Evolutionary conservation across 768 basidiomycete genomes (phyloP).

Genomic region (Lactarius evosmus): DNA sequence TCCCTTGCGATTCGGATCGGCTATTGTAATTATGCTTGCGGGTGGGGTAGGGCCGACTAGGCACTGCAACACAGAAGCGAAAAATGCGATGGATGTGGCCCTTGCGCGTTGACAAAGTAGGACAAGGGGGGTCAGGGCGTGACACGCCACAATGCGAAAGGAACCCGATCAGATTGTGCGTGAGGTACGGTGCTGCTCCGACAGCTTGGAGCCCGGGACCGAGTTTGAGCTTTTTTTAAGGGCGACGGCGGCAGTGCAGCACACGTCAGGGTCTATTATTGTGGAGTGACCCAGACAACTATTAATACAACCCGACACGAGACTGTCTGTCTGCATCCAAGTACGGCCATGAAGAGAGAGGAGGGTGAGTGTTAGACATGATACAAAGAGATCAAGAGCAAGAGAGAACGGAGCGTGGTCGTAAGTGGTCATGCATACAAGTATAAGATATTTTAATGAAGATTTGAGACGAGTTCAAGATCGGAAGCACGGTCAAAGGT

Average conservation of each 20-base stretch:
- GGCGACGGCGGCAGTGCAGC: too few species aligned
- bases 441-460: not conserved
- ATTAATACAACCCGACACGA: not conserved
- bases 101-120: not conserved
- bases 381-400: not conserved
- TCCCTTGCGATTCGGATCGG: too few species aligned
- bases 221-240: too few species aligned
- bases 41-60: too few species aligned
- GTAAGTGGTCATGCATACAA: slow-evolving; percentile 1
- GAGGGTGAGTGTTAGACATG: not conserved
- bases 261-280: not conserved
- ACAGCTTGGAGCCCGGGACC: not conserved
- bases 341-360: not conserved
- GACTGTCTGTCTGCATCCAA: not conserved
- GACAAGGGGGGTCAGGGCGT: not conserved
- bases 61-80: not conserved
- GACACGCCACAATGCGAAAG: not conserved
- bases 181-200: not conserved
- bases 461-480: too few species aligned
- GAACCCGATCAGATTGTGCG: not conserved
- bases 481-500: not conserved
- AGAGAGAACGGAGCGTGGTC: not conserved
- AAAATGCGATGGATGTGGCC: not conserved
- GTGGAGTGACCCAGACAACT: not conserved
- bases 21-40: too few species aligned